A percentile compares a stretch with the other conserved stretches of the same genome.
Evolutionary conservation across 371 early-diverging fungal genomes (phyloP).

Genomic region (Lichtheimia ramosa): DNA sequence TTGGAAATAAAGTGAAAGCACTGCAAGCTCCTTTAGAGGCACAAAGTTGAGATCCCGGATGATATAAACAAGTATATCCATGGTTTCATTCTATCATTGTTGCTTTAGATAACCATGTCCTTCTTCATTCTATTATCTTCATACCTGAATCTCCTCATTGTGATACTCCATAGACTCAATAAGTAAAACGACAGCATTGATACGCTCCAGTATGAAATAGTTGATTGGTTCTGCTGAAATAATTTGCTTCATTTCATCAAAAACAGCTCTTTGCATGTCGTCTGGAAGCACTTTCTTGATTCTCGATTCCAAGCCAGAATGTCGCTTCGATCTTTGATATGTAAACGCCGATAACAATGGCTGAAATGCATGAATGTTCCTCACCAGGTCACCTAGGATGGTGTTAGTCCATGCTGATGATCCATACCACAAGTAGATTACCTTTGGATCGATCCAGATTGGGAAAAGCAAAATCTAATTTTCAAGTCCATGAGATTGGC

Average conservation of each 20-base stretch:
- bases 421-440: background rate
- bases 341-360: constrained; percentile 43
- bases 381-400: constrained; percentile 34
- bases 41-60: constrained; percentile 70
- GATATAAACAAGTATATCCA: constrained; percentile 57
- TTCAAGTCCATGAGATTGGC: too few relatives aligned
- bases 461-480: constrained; percentile 35
- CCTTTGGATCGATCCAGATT: constrained; percentile 37
- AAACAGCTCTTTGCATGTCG: constrained; percentile 28
- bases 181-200: constrained; percentile 52
- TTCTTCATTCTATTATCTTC: too few relatives aligned
- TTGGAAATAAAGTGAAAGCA: constrained; percentile 64
- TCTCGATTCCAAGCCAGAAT: constrained; percentile 11
- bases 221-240: constrained; percentile 52
- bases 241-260: constrained; percentile 37
- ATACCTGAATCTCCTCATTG: constrained; percentile 48
- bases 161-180: constrained; percentile 60
- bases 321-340: constrained; percentile 30
- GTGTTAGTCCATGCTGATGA: background rate
- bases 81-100: constrained; percentile 40
- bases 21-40: constrained; percentile 65
- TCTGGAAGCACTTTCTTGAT: constrained; percentile 23
- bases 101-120: background rate
- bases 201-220: constrained; percentile 54
- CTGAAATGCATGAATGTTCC: constrained; percentile 51